These are phyloP conservation scores for Solanum lycopersicoides DNA, from an alignment of 257 asterid species.

Conservation along the genomic window DNA sequence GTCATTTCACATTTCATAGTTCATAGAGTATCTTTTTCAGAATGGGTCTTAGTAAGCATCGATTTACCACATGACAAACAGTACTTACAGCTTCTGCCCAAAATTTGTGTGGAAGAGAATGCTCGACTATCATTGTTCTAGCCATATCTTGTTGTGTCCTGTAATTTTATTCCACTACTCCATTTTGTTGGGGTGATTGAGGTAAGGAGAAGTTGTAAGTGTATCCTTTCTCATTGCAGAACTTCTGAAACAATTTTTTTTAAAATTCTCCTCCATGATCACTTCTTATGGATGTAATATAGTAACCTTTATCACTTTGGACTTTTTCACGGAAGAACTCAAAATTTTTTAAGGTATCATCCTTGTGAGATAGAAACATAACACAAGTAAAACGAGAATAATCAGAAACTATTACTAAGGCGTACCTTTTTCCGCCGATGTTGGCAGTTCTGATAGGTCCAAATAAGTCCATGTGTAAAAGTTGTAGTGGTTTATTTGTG, in stretches of 20 bases:
- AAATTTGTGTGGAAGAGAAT: background rate
- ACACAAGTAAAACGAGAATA: background rate
- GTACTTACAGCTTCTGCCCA: no score
- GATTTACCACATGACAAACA: no score
- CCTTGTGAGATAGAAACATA: no score
- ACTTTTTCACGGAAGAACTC: background rate
- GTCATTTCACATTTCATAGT: no score
- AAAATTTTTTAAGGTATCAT: background rate
- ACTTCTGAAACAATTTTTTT: no score
- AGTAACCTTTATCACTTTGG: background rate
- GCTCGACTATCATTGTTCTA: background rate
- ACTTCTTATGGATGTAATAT: background rate
- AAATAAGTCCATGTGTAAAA: background rate
- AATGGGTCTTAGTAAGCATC: no score
- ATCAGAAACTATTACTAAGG: background rate
- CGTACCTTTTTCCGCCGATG: background rate
- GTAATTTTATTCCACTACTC: background rate
- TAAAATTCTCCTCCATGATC: background rate
- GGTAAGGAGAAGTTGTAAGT: background rate
- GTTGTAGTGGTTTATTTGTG: background rate
- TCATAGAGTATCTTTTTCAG: no score
- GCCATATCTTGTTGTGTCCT: background rate
- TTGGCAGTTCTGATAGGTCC: background rate
- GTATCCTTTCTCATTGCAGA: background rate
- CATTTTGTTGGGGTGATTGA: background rate